A percentile compares a stretch with the other conserved stretches of the same genome.
phyloP scores from a whole-genome alignment of 345 rosid genomes.

The Gynandropsis gynandra region DNA sequence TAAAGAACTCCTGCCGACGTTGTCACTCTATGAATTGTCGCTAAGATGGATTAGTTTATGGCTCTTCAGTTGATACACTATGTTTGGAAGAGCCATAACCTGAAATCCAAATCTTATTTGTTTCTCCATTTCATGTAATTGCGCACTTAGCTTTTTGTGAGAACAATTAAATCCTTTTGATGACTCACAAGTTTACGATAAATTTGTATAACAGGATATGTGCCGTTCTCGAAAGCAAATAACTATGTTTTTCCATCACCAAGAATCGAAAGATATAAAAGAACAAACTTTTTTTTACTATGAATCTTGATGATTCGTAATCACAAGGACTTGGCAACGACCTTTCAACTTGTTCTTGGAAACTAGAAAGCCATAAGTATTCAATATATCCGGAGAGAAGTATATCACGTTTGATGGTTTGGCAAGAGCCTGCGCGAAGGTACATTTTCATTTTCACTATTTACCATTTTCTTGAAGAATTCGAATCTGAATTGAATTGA shows the following conservation, averaged over 20 bases:
- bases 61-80: too few species aligned
- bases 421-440: conserved; percentile 97
- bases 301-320: conserved; percentile 16
- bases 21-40: conserved; percentile 1
- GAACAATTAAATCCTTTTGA: too few species aligned
- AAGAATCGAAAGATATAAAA: background rate
- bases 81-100: too few species aligned
- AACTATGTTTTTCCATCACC: background rate
- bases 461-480: background rate
- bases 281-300: background rate
- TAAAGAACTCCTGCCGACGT: background rate
- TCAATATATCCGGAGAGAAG: conserved; percentile 92
- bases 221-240: too few species aligned
- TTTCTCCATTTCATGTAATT: too few species aligned
- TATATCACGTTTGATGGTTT: conserved; percentile 85
- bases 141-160: too few species aligned
- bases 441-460: conserved; percentile 20
- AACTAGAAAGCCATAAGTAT: conserved; percentile 85
- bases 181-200: too few species aligned
- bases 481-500: too few species aligned
- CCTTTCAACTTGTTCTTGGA: conserved; percentile 66
- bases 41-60: background rate
- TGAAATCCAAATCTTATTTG: too few species aligned
- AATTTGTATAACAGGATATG: too few species aligned
- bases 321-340: conserved; percentile 77